Evolutionary conservation across 768 basidiomycete species (phyloP), one percentile per base, ranked within the genome.

Genomic region (Albatrellus ellisii): DNA sequence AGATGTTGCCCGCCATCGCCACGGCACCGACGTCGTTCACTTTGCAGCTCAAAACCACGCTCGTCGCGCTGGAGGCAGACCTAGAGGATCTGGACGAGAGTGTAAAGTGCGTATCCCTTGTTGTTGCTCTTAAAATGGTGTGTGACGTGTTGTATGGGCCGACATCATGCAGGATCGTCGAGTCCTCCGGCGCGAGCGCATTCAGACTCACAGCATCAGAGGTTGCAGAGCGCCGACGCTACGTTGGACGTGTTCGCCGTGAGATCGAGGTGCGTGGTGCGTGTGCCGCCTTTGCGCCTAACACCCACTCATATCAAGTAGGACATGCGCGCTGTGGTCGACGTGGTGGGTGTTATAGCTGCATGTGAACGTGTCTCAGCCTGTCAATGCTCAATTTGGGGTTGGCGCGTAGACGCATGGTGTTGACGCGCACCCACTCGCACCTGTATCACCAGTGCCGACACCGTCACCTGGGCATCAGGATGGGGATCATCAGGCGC

Each of bases 11-110:
- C 37, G 36, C 6, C 14, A 8, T 21, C n/a, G 26, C 32, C 36
- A 26, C 26, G 31, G 8, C 26, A n/a, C 9, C 27, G 9, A 32
- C 34, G 42, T 12, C 15, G 26, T 39, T 40, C 28, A 36, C 10
- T 33, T 26, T 47, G 46, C 42, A 54, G 82, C 63, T 95, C 41
- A 79, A 77, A 58, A 78, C 77, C 0, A 83, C 83, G 1, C 69
- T 98, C 7, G 70, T 75, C 1, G 63, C 79, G 2, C 63, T 97
- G 21, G 86, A 91, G 55, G 81, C 82, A 0, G 92, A 97, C 62
- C 57, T 94, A 18, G 87, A 90, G 46, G 90, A 90, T 56, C 62
- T 98, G n/a, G 91, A 95, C 38, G 88, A 89, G 55, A 90, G 87
- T 54, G 91, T 98, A 33, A 79, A 75, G 86, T 87, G 58, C 49